Conservation (phyloP, 768 basidiomycete species). For the Cystofilobasidium bisporidii region DNA sequence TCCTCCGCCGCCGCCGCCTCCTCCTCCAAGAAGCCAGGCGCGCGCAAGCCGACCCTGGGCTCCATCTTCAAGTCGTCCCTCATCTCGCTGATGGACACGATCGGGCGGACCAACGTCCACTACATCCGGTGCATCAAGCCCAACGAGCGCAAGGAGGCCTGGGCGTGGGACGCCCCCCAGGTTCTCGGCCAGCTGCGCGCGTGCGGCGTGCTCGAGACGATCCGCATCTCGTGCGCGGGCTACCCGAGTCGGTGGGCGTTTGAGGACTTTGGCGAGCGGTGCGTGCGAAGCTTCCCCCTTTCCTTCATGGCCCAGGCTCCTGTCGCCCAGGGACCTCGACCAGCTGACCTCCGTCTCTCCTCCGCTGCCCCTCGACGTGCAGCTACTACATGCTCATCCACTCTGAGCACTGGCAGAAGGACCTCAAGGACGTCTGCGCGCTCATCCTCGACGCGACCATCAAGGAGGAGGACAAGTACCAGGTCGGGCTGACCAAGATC, state of each 20-base stretch:
- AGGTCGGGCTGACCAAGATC: conserved; percentile 92
- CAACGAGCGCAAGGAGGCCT: conserved; percentile 89
- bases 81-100: conserved; percentile 89
- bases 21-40: conserved; percentile 25
- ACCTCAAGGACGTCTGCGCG: conserved; percentile 66
- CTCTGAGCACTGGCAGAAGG: conserved; percentile 74
- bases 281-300: conserved; percentile 39
- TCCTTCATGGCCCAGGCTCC: not conserved
- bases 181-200: conserved; percentile 89
- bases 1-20: no score
- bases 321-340: no score
- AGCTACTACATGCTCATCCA: conserved; percentile 96
- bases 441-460: conserved; percentile 77
- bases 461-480: conserved; percentile 90
- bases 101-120: conserved; percentile 94
- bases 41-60: conserved; percentile 80
- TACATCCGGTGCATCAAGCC: conserved; percentile 99
- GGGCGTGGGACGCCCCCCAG: conserved; percentile 93
- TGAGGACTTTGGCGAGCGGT: conserved; percentile 97
- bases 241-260: conserved; percentile 98
- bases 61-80: conserved; percentile 96
- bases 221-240: conserved; percentile 95
- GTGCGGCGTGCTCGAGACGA: conserved; percentile 98
- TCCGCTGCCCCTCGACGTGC: not conserved
- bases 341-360: not conserved